These are phyloP conservation scores for Talaromyces sp. DNA, from an alignment of 2,329 filamentous ascomycete species.

Conservation along the genomic window DNA sequence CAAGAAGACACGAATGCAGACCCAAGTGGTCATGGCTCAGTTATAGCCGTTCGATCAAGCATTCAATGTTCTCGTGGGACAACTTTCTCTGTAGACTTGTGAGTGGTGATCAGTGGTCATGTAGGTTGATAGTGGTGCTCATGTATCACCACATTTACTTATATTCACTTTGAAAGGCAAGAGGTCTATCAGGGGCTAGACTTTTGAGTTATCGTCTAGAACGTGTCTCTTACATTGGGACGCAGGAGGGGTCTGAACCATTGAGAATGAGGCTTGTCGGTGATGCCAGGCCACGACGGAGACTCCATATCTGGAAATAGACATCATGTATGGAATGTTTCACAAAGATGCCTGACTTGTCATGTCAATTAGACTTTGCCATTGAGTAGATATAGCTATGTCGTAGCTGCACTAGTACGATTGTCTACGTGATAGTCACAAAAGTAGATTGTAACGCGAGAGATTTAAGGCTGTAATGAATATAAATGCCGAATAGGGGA, in stretches of 20 bases:
- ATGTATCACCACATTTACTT: neutral
- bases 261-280: neutral
- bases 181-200: neutral
- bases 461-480: neutral
- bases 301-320: too few relatives aligned
- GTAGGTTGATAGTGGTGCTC: neutral
- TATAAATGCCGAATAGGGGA: neutral
- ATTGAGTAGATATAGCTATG: neutral
- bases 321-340: neutral
- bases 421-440: neutral
- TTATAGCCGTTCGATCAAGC: neutral
- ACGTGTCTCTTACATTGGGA: neutral
- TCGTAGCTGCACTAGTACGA: neutral
- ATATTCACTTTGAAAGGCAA: neutral
- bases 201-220: neutral
- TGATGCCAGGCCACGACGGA: neutral
- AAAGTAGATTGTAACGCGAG: neutral
- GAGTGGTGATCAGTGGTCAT: neutral
- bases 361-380: neutral
- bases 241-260: neutral
- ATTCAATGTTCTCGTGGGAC: neutral
- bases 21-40: neutral
- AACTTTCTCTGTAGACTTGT: neutral
- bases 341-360: neutral
- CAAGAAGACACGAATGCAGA: neutral